Conservation (phyloP, 2,329 filamentous ascomycete genomes). For the Aspergillus carbonarius region DNA sequence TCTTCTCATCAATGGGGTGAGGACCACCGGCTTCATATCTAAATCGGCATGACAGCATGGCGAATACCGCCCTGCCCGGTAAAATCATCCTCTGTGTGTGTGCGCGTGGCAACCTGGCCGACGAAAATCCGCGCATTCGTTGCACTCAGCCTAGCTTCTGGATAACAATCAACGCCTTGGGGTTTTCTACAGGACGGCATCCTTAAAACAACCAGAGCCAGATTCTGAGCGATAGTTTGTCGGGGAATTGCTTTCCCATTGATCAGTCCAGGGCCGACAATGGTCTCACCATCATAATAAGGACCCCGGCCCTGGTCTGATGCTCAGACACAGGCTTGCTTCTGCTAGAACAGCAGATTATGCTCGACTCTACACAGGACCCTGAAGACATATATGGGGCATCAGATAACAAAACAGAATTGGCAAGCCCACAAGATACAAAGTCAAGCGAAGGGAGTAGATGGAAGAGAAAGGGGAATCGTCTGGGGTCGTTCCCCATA, state of each 20-base stretch:
- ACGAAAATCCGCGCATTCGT: neutral
- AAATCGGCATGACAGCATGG: neutral
- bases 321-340: neutral
- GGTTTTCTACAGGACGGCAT: neutral
- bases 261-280: neutral
- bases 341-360: neutral
- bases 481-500: too few relatives aligned
- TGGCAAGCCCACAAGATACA: neutral
- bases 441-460: neutral
- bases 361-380: neutral
- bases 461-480: neutral
- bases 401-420: neutral
- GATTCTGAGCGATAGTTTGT: neutral
- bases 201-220: neutral
- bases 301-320: neutral
- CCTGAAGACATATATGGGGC: neutral
- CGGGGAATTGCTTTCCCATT: neutral
- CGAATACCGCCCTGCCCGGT: too few relatives aligned
- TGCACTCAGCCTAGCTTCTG: neutral
- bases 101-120: too few relatives aligned
- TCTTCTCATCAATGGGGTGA: neutral
- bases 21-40: neutral
- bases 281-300: neutral
- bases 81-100: neutral
- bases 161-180: neutral